Evolutionary conservation across 805 yeast genomes (phyloP).

Genomic region (Starmerella scarabaei): DNA sequence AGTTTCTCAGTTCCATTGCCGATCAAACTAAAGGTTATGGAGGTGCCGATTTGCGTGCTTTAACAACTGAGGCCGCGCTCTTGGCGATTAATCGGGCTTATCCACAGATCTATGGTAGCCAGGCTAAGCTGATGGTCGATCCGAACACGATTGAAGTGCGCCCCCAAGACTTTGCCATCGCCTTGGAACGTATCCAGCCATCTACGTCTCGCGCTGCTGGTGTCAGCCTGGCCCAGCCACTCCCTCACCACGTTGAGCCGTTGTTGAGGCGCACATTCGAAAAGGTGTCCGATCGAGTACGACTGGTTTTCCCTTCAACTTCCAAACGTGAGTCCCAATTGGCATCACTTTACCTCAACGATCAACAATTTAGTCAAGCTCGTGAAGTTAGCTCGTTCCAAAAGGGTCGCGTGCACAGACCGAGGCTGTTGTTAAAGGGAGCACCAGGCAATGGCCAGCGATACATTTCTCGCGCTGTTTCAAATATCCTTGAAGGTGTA

Average conservation of each 20-base stretch:
- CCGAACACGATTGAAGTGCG: slow-evolving; percentile 58
- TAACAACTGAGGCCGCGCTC: slow-evolving; percentile 92
- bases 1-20: slow-evolving; percentile 56
- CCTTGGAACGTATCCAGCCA: slow-evolving; percentile 78
- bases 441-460: slow-evolving; percentile 73
- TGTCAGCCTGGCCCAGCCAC: slow-evolving; percentile 49
- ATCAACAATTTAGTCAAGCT: slow-evolving; percentile 50
- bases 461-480: slow-evolving; percentile 67
- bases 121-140: slow-evolving; percentile 60
- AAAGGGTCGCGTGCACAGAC: slow-evolving; percentile 63
- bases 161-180: slow-evolving; percentile 74
- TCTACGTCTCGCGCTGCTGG: slow-evolving; percentile 81
- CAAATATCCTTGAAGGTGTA: slow-evolving; percentile 75
- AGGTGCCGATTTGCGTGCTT: slow-evolving; percentile 90
- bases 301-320: slow-evolving; percentile 6
- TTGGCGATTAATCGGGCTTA: slow-evolving; percentile 80
- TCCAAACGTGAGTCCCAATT: slow-evolving; percentile 2
- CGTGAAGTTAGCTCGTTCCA: slow-evolving; percentile 42
- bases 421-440: slow-evolving; percentile 66
- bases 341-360: slow-evolving; percentile 31
- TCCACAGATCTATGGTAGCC: slow-evolving; percentile 79
- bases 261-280: slow-evolving; percentile 36
- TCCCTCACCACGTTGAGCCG: slow-evolving; percentile 61
- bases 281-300: not conserved
- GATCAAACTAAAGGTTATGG: slow-evolving; percentile 88